Evolutionary conservation across 192 early-diverging fungal species (phyloP), one percentile per base, ranked within the genome.

Genomic region (Spizellomyces punctatus): DNA sequence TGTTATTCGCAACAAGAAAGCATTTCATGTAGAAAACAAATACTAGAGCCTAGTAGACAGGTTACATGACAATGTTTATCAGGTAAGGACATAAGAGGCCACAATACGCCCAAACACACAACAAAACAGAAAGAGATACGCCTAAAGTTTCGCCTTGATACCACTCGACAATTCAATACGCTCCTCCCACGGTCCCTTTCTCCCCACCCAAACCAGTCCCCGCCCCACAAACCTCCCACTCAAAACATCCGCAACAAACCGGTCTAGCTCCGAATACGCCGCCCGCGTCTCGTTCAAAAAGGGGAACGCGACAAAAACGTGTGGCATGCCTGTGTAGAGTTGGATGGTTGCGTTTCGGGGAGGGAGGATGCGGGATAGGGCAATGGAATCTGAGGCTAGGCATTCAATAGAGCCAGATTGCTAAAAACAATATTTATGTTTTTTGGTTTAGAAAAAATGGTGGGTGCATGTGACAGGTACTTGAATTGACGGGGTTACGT

Each of bases 401-500:
- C n/a, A n/a, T 56, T 56, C 54, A 56, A 56, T 56, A 7, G n/a
- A 19, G 54, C 54, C 54, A 22, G 54, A 19, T 56, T 56, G 54
- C 54, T 56, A 56, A 22, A 36, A 36, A n/a, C n/a, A n/a, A n/a
- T n/a, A n/a, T n/a, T n/a, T 36, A 2, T 36, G 27, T 36, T 36
- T 0, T 36, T 36, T 36, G 0, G 27, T 36, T 36, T 36, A 36
- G 27, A 36, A 0, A 36, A 36, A 36, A 36, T 3, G 27, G 0
- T 3, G 27, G 27, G 27, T 36, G 3, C 0, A 36, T 36, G 27
- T 36, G 27, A 36, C 27, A 36, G 0, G 0, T 36, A 2, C 0
- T 3, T 36, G 3, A 36, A 36, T 2, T 36, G 27, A 36, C 27
- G 27, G 27, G 27, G 0, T 36, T 36, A 36, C 27, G 27, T 22